Evolutionary conservation across 768 basidiomycete species (phyloP), one percentile per base, ranked within the genome.

Genomic region (Pleurotus tuoliensis): DNA sequence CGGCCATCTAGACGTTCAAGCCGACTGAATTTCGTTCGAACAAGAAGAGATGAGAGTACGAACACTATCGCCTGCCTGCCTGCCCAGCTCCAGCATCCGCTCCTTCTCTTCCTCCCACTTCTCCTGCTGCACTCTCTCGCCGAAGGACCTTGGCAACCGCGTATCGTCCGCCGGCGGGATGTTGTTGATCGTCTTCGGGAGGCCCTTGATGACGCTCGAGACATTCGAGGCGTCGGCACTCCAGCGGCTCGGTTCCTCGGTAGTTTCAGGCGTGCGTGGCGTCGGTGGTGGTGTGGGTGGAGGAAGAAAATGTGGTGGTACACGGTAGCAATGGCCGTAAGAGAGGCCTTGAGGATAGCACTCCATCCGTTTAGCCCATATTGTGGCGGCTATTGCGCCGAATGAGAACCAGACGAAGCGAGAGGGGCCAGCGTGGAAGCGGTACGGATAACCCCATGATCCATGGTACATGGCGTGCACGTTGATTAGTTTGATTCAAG

Each of bases 351-450:
- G 20, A 64, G 65, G 59, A 64, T 62, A 20, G 73, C 71, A 13
- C 64, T 68, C 39, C 76, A 73, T 39, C 60, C 74, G 74, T 66
- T 74, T 76, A 11, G 73, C 67, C 71, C 67, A 75, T 44, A 67
- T 67, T n/a, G 69, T 70, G 40, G 75, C 76, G 50, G 70, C 62
- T 2, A 70, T 71, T 5, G 82, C 86, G 58, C 88, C 88, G 60
- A 88, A 16, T 62, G 77, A 7, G 74, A 90, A 87, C 88, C 88
- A 90, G 66, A 89, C 27, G 54, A 87, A 41, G 59, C 88, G 84
- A 44, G 81, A 81, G n/a, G 82, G 80, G 5, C 77, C 67, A 34
- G 67, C 64, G 39, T 59, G 59, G 18, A 44, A 50, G 34, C 50
- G 34, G 37, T 40, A 62, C 22, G 37, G 57, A 38, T 37, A 16